Percentiles rank a stretch among this genome's conserved stretches.
These are phyloP conservation scores for Chrysopogon serrulatus DNA, from an alignment of 176 grass and related monocot genomes.

Conservation along the genomic window DNA sequence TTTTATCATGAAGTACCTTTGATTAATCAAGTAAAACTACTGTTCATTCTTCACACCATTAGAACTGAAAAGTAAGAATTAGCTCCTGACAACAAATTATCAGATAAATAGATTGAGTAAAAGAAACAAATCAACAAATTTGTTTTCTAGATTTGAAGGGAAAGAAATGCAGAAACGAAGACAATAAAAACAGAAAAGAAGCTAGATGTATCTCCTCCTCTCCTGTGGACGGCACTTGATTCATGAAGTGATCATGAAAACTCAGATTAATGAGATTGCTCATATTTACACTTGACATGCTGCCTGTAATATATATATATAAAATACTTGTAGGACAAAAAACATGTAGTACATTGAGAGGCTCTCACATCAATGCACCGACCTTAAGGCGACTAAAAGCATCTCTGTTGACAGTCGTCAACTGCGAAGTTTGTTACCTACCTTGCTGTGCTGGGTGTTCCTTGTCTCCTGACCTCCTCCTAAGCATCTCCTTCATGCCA, in stretches of 20 bases:
- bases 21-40: not conserved
- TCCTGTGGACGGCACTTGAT: not conserved
- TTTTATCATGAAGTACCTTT: not conserved
- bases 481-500: slow-evolving; percentile 72
- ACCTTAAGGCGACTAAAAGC: slow-evolving; percentile 5
- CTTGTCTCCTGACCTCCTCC: slow-evolving; percentile 35
- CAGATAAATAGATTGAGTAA: not conserved
- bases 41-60: not conserved
- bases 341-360: slow-evolving; percentile 2
- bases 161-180: not conserved
- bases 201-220: not conserved
- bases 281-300: slow-evolving; percentile 39
- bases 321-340: not conserved
- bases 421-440: slow-evolving; percentile 25
- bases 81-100: slow-evolving; percentile 15
- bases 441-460: slow-evolving; percentile 6
- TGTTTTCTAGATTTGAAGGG: slow-evolving; percentile 3
- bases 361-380: not conserved
- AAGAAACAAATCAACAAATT: not conserved
- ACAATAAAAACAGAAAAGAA: not conserved
- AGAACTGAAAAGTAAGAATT: not conserved
- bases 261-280: slow-evolving; percentile 3
- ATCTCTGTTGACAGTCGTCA: not conserved
- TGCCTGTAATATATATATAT: slow-evolving; percentile 12
- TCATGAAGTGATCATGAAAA: slow-evolving; percentile 1